Percentiles rank a stretch among this genome's conserved stretches.
Evolutionary conservation across 1,139 yeast species (phyloP).

Genomic region (Eremothecium cymbalariae): DNA sequence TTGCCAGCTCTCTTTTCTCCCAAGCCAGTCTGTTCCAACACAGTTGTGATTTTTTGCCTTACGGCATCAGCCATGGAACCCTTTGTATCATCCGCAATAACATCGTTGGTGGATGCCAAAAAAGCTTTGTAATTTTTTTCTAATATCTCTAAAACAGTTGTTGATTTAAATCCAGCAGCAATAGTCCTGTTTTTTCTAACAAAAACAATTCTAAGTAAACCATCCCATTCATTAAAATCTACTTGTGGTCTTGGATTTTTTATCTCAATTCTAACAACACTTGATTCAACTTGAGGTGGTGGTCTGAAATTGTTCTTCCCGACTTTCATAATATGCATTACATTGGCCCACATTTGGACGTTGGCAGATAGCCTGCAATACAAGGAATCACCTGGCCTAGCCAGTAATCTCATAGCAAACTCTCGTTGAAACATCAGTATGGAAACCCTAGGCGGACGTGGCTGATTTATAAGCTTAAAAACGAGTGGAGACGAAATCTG

Average conservation of each 20-base stretch:
- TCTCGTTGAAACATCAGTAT: slow-evolving; percentile 97
- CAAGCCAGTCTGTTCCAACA: slow-evolving; percentile 68
- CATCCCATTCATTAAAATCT: slow-evolving; percentile 96
- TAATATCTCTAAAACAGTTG: slow-evolving; percentile 71
- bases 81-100: slow-evolving; percentile 33
- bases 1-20: slow-evolving; percentile 87
- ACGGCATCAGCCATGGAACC: slow-evolving; percentile 44
- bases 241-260: slow-evolving; percentile 87
- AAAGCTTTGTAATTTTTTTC: slow-evolving; percentile 83
- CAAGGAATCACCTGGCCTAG: slow-evolving; percentile 89
- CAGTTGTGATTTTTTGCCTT: slow-evolving; percentile 52
- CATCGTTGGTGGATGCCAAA: slow-evolving; percentile 49
- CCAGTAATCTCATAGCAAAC: slow-evolving; percentile 84
- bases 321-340: slow-evolving; percentile 96
- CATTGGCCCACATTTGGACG: slow-evolving; percentile 99
- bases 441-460: slow-evolving; percentile 90
- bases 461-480: slow-evolving; percentile 81
- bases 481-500: slow-evolving; percentile 96
- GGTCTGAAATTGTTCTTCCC: slow-evolving; percentile 96
- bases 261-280: slow-evolving; percentile 88
- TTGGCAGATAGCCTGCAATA: slow-evolving; percentile 92
- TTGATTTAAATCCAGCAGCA: slow-evolving; percentile 84
- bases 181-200: slow-evolving; percentile 90
- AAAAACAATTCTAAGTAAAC: slow-evolving; percentile 79
- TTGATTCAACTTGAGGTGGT: slow-evolving; percentile 97